phyloP scores from a whole-genome alignment of 2,329 filamentous ascomycete genomes.

The Paecilomyces formosus region DNA sequence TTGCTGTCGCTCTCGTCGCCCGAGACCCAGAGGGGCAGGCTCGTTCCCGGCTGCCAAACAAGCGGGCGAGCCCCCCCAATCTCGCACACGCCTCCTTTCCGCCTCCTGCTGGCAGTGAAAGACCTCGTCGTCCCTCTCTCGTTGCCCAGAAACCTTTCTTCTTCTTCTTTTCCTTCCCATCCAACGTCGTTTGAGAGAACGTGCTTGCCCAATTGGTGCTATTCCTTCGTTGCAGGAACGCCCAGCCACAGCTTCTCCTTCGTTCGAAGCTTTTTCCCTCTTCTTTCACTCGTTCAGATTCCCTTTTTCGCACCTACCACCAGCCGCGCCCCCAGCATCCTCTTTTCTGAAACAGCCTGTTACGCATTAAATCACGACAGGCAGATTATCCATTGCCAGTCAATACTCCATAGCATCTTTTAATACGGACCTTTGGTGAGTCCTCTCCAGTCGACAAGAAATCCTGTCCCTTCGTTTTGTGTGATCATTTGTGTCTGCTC shows the following conservation, averaged over 20 bases:
- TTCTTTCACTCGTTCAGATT: conserved; percentile 27
- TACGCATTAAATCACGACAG: not conserved
- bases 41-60: not conserved
- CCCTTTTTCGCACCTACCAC: conserved; percentile 18
- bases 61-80: not conserved
- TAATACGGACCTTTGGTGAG: conserved; percentile 6
- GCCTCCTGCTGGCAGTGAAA: conserved; percentile 3
- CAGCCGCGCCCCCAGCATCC: conserved; percentile 15
- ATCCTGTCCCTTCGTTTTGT: conserved; percentile 6
- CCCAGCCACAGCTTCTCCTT: conserved; percentile 22
- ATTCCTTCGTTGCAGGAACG: conserved; percentile 9
- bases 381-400: conserved; percentile 2
- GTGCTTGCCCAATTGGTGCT: conserved; percentile 18
- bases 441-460: not conserved
- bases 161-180: conserved; percentile 1
- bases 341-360: conserved; percentile 5
- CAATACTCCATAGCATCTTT: conserved; percentile 3
- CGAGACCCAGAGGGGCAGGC: not conserved
- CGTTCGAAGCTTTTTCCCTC: conserved; percentile 19
- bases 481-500: not conserved
- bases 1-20: not conserved
- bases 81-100: not conserved
- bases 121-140: conserved; percentile 2
- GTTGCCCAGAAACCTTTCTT: conserved; percentile 4
- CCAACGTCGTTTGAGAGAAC: conserved; percentile 2